Conservation (phyloP, 208 protist species). For the Porcisia deanei region DNA sequence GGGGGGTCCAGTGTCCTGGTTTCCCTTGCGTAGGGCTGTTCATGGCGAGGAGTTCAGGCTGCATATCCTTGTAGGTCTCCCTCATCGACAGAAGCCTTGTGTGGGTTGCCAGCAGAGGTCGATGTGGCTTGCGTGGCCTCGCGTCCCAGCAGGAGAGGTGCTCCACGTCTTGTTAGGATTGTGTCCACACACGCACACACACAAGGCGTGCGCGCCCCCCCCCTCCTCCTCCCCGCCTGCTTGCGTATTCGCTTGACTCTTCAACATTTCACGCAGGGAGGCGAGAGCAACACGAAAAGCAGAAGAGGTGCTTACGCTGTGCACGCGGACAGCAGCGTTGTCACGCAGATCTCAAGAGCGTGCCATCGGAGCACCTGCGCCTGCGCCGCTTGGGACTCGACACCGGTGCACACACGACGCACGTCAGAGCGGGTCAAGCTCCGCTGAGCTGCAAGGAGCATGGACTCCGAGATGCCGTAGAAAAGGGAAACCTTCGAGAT, state of each 20-base stretch:
- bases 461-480: constrained; percentile 33
- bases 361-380: constrained; percentile 23
- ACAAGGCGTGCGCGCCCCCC: too few species aligned
- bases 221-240: neutral
- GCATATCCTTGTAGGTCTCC: neutral
- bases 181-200: constrained; percentile 28
- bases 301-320: constrained; percentile 31
- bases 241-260: neutral
- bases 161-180: constrained; percentile 33
- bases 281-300: neutral
- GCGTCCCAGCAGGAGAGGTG: constrained; percentile 4
- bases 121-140: neutral
- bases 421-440: constrained; percentile 18
- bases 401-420: constrained; percentile 1
- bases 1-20: neutral
- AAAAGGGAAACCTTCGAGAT: constrained; percentile 18
- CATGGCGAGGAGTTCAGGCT: neutral
- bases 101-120: neutral
- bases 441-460: constrained; percentile 25
- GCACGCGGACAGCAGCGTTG: constrained; percentile 50
- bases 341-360: constrained; percentile 56
- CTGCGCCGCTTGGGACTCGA: constrained; percentile 6
- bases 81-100: neutral
- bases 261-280: neutral
- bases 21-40: neutral